Percentiles rank a stretch among this genome's conserved stretches.
Evolutionary conservation across 768 basidiomycete species (phyloP).

Genomic region (Phylloporus arenicola): DNA sequence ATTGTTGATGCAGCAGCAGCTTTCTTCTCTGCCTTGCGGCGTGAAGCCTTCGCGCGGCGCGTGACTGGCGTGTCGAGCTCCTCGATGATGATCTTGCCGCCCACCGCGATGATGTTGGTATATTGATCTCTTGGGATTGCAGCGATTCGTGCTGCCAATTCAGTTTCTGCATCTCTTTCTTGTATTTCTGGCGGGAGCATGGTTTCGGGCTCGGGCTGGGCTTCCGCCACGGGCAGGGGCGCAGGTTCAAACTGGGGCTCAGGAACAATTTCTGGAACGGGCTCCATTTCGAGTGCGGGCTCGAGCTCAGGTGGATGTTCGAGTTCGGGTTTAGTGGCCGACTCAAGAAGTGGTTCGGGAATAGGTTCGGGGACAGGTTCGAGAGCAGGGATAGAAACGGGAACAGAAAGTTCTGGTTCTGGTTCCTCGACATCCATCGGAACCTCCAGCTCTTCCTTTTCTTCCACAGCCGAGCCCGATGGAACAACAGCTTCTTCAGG

Average conservation of each 20-base stretch:
- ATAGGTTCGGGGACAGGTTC: constrained; percentile 1
- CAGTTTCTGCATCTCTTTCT: constrained; percentile 8
- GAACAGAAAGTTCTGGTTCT: constrained; percentile 2
- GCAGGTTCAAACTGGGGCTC: background rate
- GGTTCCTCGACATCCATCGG: constrained; percentile 12
- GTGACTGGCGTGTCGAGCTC: constrained; percentile 68
- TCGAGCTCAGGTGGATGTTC: background rate
- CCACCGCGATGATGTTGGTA: constrained; percentile 30
- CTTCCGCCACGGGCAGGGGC: background rate
- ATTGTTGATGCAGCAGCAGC: constrained; percentile 9
- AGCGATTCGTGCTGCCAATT: constrained; percentile 25
- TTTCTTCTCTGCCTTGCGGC: constrained; percentile 39
- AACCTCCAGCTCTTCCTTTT: constrained; percentile 13
- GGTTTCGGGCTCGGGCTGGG: background rate
- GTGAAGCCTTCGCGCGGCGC: constrained; percentile 51
- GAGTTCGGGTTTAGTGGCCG: background rate
- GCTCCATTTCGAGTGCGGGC: background rate
- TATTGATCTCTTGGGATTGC: constrained; percentile 26
- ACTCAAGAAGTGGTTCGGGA: background rate
- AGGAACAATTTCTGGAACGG: background rate
- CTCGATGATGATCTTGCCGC: constrained; percentile 59
- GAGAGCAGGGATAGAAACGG: background rate
- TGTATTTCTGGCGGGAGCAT: background rate
- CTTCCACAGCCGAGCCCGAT: constrained; percentile 19
- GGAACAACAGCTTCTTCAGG: constrained; percentile 24